Conservation (phyloP, 2,329 filamentous ascomycete genomes). For the Bipolaris bicolor region DNA sequence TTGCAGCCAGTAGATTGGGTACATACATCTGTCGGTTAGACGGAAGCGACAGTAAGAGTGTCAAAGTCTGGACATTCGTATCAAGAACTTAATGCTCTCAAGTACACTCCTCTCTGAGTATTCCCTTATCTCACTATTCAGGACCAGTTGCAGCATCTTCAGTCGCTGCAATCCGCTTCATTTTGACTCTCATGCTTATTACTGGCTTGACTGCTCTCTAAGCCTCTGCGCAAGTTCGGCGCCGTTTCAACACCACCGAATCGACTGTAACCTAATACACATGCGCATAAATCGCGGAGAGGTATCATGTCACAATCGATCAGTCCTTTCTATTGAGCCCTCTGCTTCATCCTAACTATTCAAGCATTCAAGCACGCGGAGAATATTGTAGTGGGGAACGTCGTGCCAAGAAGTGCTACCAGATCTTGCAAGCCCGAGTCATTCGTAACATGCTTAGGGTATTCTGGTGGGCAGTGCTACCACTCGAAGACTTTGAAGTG, state of each 20-base stretch:
- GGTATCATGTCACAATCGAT: slow-evolving; percentile 6
- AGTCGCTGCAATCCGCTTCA: not conserved
- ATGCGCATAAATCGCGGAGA: slow-evolving; percentile 7
- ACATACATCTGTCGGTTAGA: slow-evolving; percentile 1
- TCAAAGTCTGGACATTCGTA: not conserved
- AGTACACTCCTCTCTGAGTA: not conserved
- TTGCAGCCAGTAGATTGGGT: not conserved
- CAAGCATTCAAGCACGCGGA: slow-evolving; percentile 5
- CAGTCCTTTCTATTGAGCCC: slow-evolving; percentile 15
- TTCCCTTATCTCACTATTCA: not conserved
- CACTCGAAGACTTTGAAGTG: slow-evolving; percentile 23
- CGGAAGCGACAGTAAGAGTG: not conserved
- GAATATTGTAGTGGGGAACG: not conserved
- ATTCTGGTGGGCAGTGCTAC: slow-evolving; percentile 33
- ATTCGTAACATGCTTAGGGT: not conserved
- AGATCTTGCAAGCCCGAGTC: not conserved
- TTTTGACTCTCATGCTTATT: not conserved
- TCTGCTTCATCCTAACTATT: slow-evolving; percentile 10
- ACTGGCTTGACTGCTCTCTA: not conserved
- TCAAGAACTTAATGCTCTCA: not conserved
- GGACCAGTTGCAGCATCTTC: not conserved
- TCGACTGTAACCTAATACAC: slow-evolving; percentile 9
- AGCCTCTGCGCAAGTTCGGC: no score
- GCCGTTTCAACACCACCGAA: not conserved
- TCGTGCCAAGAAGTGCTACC: not conserved